Conservation (phyloP, 31 red algal genomes). For the Asparagopsis taxiformis region DNA sequence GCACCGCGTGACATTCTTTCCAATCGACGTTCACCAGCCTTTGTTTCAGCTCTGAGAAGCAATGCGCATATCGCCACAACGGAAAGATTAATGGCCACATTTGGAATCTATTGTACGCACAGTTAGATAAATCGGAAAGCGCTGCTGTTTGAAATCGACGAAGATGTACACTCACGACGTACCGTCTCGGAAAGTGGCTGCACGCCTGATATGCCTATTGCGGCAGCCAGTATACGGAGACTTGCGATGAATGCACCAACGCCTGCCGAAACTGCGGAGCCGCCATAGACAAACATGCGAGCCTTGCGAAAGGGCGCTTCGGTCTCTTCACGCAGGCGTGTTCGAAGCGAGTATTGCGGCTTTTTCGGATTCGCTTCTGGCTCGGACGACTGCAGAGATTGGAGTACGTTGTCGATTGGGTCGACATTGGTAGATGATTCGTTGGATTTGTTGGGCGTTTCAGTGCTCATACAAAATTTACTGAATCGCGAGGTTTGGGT, state of each 20-base stretch:
- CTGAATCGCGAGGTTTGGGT: too few relatives aligned
- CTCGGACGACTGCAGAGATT: too few relatives aligned
- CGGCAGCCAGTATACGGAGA: constrained; percentile 59
- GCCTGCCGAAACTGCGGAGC: constrained; percentile 62
- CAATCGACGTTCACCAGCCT: constrained; percentile 64
- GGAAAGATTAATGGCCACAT: constrained; percentile 59
- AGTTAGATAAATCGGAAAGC: background rate
- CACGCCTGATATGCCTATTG: constrained; percentile 47
- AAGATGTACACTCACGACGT: background rate
- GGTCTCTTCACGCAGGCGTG: constrained; percentile 79
- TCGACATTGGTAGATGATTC: too few relatives aligned
- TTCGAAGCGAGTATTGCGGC: constrained; percentile 37
- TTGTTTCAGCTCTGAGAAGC: constrained; percentile 39
- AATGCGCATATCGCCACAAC: constrained; percentile 45
- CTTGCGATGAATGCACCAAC: constrained; percentile 76
- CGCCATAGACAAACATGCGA: constrained; percentile 79
- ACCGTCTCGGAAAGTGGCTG: constrained; percentile 80
- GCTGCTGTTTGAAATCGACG: background rate
- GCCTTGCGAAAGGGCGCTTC: constrained; percentile 91
- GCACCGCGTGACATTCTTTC: constrained; percentile 75
- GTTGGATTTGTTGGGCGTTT: too few relatives aligned
- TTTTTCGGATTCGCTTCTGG: background rate
- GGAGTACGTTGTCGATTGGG: too few relatives aligned
- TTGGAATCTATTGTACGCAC: constrained; percentile 5
- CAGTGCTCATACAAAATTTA: too few relatives aligned